These are phyloP conservation scores for Linnemannia hyalina DNA, from an alignment of 192 early-diverging fungal genomes.

Conservation along the genomic window DNA sequence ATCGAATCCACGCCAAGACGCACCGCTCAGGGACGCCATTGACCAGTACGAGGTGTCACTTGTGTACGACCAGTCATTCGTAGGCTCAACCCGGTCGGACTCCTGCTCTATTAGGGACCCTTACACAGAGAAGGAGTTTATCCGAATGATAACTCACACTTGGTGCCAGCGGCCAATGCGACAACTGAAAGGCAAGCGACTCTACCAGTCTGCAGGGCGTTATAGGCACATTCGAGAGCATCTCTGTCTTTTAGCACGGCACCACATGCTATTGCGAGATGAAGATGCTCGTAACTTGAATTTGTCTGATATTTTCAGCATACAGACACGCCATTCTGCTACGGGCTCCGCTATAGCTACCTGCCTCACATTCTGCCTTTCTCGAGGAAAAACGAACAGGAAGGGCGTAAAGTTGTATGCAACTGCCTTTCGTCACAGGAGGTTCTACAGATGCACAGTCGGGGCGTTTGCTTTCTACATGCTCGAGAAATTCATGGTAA, in stretches of 20 bases:
- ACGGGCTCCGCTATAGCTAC: constrained; percentile 19
- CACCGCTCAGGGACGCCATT: constrained; percentile 15
- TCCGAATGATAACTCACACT: constrained; percentile 21
- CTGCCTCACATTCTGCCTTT: constrained; percentile 28
- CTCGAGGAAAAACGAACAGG: constrained; percentile 36
- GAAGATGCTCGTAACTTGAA: constrained; percentile 39
- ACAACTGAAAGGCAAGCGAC: not conserved
- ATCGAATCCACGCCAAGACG: constrained; percentile 19
- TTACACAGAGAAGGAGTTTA: constrained; percentile 12
- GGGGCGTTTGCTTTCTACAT: constrained; percentile 43
- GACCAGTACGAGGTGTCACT: constrained; percentile 10
- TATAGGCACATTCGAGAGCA: constrained; percentile 30
- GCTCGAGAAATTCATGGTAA: constrained; percentile 37
- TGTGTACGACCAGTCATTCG: not conserved
- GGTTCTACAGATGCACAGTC: constrained; percentile 30
- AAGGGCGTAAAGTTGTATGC: constrained; percentile 20
- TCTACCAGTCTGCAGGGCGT: constrained; percentile 1
- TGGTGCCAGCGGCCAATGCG: constrained; percentile 6
- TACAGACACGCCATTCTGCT: not conserved
- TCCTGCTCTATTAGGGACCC: constrained; percentile 13
- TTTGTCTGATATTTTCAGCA: constrained; percentile 19
- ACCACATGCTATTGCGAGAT: constrained; percentile 41
- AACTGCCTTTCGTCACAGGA: constrained; percentile 33
- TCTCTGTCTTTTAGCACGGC: constrained; percentile 28
- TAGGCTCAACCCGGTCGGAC: not conserved